Base-by-base conservation (phyloP, 2,329 filamentous ascomycete genomes). In the Hirsutella thompsonii region DNA sequence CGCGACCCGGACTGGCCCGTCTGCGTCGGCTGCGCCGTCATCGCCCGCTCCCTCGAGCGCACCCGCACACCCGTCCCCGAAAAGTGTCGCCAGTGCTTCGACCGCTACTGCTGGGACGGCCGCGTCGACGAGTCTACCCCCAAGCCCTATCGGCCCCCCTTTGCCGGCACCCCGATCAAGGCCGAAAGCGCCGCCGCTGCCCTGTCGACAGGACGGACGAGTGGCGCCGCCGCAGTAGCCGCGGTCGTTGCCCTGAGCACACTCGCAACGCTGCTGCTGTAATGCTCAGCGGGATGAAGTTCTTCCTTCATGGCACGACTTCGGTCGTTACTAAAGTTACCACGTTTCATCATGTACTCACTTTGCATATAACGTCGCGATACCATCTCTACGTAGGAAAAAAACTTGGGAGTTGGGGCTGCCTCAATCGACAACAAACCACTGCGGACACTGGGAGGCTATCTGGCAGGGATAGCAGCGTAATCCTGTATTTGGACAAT, bases 91-190 rank as follows among this genome's bases (percentile, higher is more conserved):
- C 54, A 70, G 38, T 98, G 92, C 65, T 96, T 95, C 60, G 49
- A 67, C 11, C 61, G 67, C 18, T 95, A 95, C 66, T 98, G 92
- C 72, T 98, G 92, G 92, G 76, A 95, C 57, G 92, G 92, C n/a
- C 84, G 75, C 14, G 42, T 62, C 29, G 55, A 59, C 21, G 56
- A 57, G 39, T 43, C 47, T 10, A 49, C 52, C 1, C 54, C 59
- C 1, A 70, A 48, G 45, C 50, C 45, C 8, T 63, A 63, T 36
- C 40, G 49, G 20, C 60, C 60, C 9, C 16, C 39, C 2, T 48
- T 55, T 5, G 51, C 52, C 29, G 47, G 53, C 41, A 48, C 51
- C 30, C 42, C 46, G 11, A 52, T 61, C 29, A 42, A 53, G 20
- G 36, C 52, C 8, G 43, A 56, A 23, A 55, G 48, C 36, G 47